Evolutionary conservation across 257 asterid species (phyloP).

Genomic region (Rubia yunnanensis): DNA sequence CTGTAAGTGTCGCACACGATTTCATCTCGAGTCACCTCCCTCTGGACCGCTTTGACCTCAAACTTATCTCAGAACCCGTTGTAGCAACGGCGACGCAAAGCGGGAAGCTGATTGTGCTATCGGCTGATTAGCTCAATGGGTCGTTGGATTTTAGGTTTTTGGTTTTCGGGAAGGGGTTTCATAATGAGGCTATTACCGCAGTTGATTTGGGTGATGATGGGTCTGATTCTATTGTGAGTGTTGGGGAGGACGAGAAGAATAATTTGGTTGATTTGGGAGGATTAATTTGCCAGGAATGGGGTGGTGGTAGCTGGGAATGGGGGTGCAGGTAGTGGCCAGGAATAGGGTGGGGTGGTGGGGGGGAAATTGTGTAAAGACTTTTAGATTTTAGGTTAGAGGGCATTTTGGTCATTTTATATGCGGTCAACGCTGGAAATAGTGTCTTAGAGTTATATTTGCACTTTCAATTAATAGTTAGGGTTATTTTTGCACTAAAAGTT

Average conservation of each 20-base stretch:
- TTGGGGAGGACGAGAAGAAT: conserved; percentile 80
- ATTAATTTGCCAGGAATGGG: too few relatives aligned
- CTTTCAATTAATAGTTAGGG: too few relatives aligned
- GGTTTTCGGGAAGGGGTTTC: conserved; percentile 44
- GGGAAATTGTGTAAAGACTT: too few relatives aligned
- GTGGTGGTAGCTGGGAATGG: too few relatives aligned
- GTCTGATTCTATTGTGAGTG: conserved; percentile 63
- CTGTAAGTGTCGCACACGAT: conserved; percentile 36
- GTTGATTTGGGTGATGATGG: conserved; percentile 67
- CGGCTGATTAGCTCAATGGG: conserved; percentile 45
- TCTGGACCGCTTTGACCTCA: conserved; percentile 31
- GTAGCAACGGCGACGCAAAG: conserved; percentile 56
- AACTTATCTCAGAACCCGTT: conserved; percentile 25
- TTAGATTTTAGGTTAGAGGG: too few relatives aligned
- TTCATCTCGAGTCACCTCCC: conserved; percentile 52
- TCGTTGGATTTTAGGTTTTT: conserved; percentile 32
- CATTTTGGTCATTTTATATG: too few relatives aligned
- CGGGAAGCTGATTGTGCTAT: conserved; percentile 40
- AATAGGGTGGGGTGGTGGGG: too few relatives aligned
- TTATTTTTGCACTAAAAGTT: too few relatives aligned
- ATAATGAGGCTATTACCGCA: conserved; percentile 42
- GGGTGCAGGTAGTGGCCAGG: too few relatives aligned
- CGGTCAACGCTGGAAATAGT: too few relatives aligned
- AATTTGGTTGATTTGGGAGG: conserved; percentile 39
- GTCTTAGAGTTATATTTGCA: too few relatives aligned